Percentiles rank a stretch among this genome's conserved stretches.
Evolutionary conservation across 2,329 filamentous ascomycete genomes (phyloP).

Genomic region (Penicillium sclerotigenum): DNA sequence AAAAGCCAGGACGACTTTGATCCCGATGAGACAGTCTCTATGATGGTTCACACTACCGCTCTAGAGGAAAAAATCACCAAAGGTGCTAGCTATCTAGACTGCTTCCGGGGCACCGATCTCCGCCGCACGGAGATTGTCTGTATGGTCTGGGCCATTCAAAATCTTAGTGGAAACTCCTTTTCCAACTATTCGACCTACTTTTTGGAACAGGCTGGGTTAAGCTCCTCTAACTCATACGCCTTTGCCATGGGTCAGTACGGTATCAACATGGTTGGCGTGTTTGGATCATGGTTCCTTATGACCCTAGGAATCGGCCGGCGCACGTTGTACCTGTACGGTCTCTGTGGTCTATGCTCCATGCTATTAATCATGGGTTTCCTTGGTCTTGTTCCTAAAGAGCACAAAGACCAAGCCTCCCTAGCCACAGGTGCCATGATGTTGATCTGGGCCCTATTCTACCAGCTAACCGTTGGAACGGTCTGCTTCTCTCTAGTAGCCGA

Average conservation of each 20-base stretch:
- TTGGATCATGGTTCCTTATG: constrained; percentile 80
- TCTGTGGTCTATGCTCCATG: constrained; percentile 70
- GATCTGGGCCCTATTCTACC: constrained; percentile 76
- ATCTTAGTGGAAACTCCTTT: constrained; percentile 62
- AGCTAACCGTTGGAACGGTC: constrained; percentile 82
- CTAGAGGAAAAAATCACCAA: constrained; percentile 72
- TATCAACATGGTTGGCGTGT: constrained; percentile 75
- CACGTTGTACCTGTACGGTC: constrained; percentile 70
- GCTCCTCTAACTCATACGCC: constrained; percentile 50
- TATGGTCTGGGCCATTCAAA: constrained; percentile 64
- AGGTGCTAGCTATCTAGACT: constrained; percentile 74
- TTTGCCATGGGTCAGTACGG: constrained; percentile 59
- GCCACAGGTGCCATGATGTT: constrained; percentile 86
- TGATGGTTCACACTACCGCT: constrained; percentile 88
- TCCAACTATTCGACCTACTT: constrained; percentile 65
- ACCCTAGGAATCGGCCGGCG: constrained; percentile 70
- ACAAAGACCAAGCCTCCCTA: constrained; percentile 61
- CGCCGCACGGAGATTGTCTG: constrained; percentile 73
- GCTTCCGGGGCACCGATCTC: constrained; percentile 74
- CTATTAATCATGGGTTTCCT: constrained; percentile 81
- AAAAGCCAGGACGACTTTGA: constrained; percentile 62
- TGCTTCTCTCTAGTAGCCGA: constrained; percentile 87
- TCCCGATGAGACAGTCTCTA: constrained; percentile 78
- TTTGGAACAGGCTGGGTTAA: constrained; percentile 54
- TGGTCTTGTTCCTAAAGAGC: constrained; percentile 63